phyloP scores from a whole-genome alignment of 805 yeast species.

The Wickerhamomyces xylosicus region DNA sequence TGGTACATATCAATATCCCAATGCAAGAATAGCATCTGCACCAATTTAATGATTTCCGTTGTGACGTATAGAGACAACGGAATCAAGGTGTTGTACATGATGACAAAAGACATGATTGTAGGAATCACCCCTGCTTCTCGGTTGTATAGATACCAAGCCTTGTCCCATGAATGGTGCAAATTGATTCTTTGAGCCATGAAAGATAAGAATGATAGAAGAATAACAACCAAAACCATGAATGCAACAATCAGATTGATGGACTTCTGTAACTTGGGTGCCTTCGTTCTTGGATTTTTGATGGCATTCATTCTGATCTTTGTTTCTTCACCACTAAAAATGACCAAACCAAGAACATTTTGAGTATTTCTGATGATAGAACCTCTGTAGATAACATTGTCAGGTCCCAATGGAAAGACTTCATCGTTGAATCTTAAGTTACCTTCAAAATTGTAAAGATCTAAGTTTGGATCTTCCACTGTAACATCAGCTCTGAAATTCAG shows the following conservation, averaged over 20 bases:
- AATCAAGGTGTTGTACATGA: constrained; percentile 94
- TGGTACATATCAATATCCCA: constrained; percentile 95
- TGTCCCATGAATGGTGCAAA: constrained; percentile 28
- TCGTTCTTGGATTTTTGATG: constrained; percentile 76
- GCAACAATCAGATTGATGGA: constrained; percentile 75
- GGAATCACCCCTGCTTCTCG: constrained; percentile 80
- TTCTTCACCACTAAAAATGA: constrained; percentile 91
- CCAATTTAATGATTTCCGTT: constrained; percentile 87
- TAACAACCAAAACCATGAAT: constrained; percentile 81
- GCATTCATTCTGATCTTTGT: constrained; percentile 95
- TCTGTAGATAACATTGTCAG: constrained; percentile 80
- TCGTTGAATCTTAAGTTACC: constrained; percentile 46
- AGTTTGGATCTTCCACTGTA: constrained; percentile 83
- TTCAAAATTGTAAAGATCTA: constrained; percentile 84
- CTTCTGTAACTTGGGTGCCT: constrained; percentile 85
- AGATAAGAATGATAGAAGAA: constrained; percentile 65
- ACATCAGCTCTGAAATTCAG: constrained; percentile 40
- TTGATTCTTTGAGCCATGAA: constrained; percentile 65
- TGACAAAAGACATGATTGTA: constrained; percentile 89
- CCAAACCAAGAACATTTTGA: constrained; percentile 60
- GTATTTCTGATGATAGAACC: constrained; percentile 90
- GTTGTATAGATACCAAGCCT: constrained; percentile 64
- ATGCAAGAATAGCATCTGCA: constrained; percentile 74
- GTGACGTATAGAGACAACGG: constrained; percentile 93
- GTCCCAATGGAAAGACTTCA: constrained; percentile 48